A percentile compares a stretch with the other conserved stretches of the same genome.
Conservation (phyloP, 2,329 filamentous ascomycete species). For the Fusarium sp. region DNA sequence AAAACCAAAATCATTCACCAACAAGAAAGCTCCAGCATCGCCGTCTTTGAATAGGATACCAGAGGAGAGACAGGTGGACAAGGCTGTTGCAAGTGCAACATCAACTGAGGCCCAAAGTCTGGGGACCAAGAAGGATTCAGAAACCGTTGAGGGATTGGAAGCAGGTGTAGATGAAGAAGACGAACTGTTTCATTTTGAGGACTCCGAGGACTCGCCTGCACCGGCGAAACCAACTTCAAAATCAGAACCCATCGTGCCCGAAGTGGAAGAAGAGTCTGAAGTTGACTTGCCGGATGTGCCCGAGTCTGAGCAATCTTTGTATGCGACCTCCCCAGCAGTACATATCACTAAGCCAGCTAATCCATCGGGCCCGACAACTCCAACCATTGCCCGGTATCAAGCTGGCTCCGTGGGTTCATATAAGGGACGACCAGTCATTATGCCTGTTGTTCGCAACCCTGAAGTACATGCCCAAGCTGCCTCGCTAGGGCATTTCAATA, state of each 20-base stretch:
- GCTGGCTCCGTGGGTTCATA: constrained; percentile 64
- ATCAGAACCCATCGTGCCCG: constrained; percentile 42
- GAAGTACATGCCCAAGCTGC: constrained; percentile 61
- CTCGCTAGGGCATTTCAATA: constrained; percentile 60
- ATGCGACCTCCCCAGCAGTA: constrained; percentile 59
- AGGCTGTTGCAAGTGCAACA: constrained; percentile 6
- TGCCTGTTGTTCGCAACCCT: constrained; percentile 62
- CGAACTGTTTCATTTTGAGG: constrained; percentile 62
- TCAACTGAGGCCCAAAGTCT: constrained; percentile 8
- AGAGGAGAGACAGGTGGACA: constrained; percentile 7
- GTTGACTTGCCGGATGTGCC: constrained; percentile 45
- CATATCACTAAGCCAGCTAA: constrained; percentile 50
- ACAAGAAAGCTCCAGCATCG: constrained; percentile 42
- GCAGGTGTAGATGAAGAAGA: constrained; percentile 46
- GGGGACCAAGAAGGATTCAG: not conserved
- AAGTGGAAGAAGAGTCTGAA: constrained; percentile 53
- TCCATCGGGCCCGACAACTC: constrained; percentile 46
- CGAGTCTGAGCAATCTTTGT: constrained; percentile 47
- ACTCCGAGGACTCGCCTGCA: constrained; percentile 51
- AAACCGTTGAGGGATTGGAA: constrained; percentile 23
- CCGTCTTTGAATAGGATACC: constrained; percentile 26
- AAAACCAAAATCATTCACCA: constrained; percentile 48
- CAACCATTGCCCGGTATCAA: constrained; percentile 50
- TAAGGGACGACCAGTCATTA: constrained; percentile 63
- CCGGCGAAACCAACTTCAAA: constrained; percentile 45